Evolutionary conservation across 78 protist genomes (phyloP), one percentile per base, ranked within the genome.

Genomic region (Tieghemostelium lacteum): DNA sequence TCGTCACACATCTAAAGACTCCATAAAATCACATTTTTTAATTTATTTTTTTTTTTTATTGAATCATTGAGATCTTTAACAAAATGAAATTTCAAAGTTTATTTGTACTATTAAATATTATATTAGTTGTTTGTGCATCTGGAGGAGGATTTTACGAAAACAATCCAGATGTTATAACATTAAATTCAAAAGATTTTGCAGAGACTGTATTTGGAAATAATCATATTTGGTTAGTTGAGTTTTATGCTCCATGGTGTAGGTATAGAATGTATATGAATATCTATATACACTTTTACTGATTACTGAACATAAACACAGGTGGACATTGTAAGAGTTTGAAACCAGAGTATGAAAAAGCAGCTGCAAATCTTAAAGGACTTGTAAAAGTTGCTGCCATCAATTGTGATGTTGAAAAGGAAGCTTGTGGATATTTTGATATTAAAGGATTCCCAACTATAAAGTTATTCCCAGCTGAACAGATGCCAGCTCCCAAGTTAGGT

Each of bases 181-280:
- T 92, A 36, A 80, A 42, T 0, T 73, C 52, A 37, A 64, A 93
- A 26, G 64, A 73, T 62, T 93, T 93, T 45, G 88, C 54, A 22
- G 20, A 61, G 14, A 28, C 55, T 26, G 91, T 93, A 26, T 63
- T 75, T 36, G 71, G 87, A 16, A 24, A 26, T 22, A 76, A 74
- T 16, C 74, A 74, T 17, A 63, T 64, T 29, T 86, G 86, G 76
- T n/a, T 93, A 65, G 93, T 93, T 28, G 95, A 93, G 58, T 93
- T 93, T 34, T 93, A 75, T 58, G 95, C 95, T 2, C 95, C 95
- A 49, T 93, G 88, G 95, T 89, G 87, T 65, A 71, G 19, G 54
- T 78, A 22, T 40, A 28, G 22, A 26, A 2, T 17, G n/a, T n/a
- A n/a, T n/a, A n/a, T n/a, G n/a, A n/a, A n/a, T n/a, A n/a, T n/a